A percentile compares a stretch with the other conserved stretches of the same genome.
phyloP scores from a whole-genome alignment of 371 early-diverging fungal genomes.

The Funneliformis caledonium region DNA sequence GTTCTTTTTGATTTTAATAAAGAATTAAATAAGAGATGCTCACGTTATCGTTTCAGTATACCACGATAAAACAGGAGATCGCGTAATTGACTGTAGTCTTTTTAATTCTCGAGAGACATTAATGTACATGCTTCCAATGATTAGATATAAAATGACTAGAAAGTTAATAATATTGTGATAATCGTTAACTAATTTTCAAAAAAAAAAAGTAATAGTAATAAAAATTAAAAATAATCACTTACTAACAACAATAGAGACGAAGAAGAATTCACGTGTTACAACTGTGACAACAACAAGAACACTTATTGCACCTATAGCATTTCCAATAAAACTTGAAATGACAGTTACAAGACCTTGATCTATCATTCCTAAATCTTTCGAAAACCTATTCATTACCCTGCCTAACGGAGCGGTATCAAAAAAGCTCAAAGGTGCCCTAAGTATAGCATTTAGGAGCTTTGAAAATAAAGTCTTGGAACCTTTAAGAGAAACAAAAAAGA shows the following conservation, averaged over 20 bases:
- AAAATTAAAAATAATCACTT: background rate
- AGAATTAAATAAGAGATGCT: background rate
- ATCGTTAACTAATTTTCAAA: background rate
- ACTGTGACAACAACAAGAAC: slow-evolving; percentile 66
- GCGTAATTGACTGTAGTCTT: slow-evolving; percentile 75
- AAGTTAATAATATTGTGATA: background rate
- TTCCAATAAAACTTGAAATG: slow-evolving; percentile 56
- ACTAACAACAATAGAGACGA: slow-evolving; percentile 47
- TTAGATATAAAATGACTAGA: slow-evolving; percentile 46
- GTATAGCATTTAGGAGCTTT: slow-evolving; percentile 60
- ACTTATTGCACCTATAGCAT: slow-evolving; percentile 58
- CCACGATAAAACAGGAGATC: slow-evolving; percentile 75
- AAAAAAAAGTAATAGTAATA: background rate
- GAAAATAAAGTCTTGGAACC: slow-evolving; percentile 67
- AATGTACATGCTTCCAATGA: slow-evolving; percentile 67
- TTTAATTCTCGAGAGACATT: slow-evolving; percentile 78
- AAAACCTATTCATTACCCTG: slow-evolving; percentile 88
- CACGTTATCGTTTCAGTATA: slow-evolving; percentile 70
- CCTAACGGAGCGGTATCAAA: slow-evolving; percentile 94
- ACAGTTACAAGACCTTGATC: slow-evolving; percentile 62
- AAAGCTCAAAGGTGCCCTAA: slow-evolving; percentile 78
- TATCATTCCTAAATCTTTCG: slow-evolving; percentile 75
- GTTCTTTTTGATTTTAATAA: background rate
- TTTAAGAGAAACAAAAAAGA: slow-evolving; percentile 61
- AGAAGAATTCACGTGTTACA: slow-evolving; percentile 62